Conservation (phyloP, 1,284 basidiomycete species). For the Golubevia sp. region DNA sequence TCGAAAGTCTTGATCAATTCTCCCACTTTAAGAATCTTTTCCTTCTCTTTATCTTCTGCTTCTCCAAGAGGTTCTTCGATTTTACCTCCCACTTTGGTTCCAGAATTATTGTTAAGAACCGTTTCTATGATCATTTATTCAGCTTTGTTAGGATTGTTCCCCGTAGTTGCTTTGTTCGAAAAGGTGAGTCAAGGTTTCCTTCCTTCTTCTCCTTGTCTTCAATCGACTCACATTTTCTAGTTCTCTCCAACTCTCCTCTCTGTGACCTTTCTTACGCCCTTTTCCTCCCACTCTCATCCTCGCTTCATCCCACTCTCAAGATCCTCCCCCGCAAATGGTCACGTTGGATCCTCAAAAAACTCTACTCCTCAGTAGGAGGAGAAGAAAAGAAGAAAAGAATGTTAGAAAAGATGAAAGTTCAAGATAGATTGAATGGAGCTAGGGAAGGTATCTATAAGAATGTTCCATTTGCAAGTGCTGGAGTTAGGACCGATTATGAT, state of each 20-base stretch:
- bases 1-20: slow-evolving; percentile 18
- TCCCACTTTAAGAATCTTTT: slow-evolving; percentile 39
- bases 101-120: slow-evolving; percentile 35
- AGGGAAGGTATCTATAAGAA: slow-evolving; percentile 25
- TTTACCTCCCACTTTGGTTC: slow-evolving; percentile 36
- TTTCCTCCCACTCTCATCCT: no score
- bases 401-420: slow-evolving; percentile 23
- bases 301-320: no score
- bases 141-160: slow-evolving; percentile 35
- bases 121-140: slow-evolving; percentile 25
- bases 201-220: no score
- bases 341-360: slow-evolving; percentile 23
- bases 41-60: slow-evolving; percentile 36
- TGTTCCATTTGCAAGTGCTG: slow-evolving; percentile 39
- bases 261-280: no score
- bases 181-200: slow-evolving; percentile 12
- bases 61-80: slow-evolving; percentile 34
- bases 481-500: slow-evolving; percentile 39
- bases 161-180: slow-evolving; percentile 32
- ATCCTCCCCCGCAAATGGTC: slow-evolving; percentile 28
- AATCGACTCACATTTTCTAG: no score
- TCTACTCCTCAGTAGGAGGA: slow-evolving; percentile 31
- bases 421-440: slow-evolving; percentile 23
- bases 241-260: no score
- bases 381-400: slow-evolving; percentile 26